Base-by-base conservation (phyloP, 2,329 filamentous ascomycete species). In the Phaeosphaeria sp. region DNA sequence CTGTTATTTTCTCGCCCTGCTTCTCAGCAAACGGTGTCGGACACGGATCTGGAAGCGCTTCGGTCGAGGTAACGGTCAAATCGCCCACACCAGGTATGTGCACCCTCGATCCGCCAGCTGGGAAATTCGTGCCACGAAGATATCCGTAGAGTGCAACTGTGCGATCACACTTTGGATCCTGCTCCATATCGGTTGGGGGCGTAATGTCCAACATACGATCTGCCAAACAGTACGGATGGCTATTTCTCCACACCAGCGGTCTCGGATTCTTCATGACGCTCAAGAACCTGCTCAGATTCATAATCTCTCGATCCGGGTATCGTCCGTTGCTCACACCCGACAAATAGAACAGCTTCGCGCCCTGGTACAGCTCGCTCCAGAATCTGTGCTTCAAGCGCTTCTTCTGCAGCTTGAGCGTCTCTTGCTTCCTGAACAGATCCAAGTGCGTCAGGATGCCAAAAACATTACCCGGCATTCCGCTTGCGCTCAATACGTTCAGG, bases 191-290 rank as follows among this genome's bases (percentile, higher is more conserved):
- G 10, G 92, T 96, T 0, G 96, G 95, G 36, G 96, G 92, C 0
- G 95, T 99, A 52, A 99, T 88, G 77, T 99, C 95, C 68, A 96
- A 85, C 78, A 98, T 96, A 63, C 93, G 92, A 80, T 99, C 95
- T 57, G 95, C 91, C 54, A 99, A 83, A 56, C 92, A 88, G 77
- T 99, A 99, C 4, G 94, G 93, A 81, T 99, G 95, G 1, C 92
- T 90, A 76, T 99, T 99, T 58, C 96, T 87, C 94, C 95, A 99
- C 43, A 99, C 84, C 27, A 99, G 83, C n/a, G 95, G 95, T 58
- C 95, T 86, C 4, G 96, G 94, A 74, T 97, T 99, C 83, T 99
- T 99, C 96, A 99, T 99, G 65, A 99, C 93, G 20, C 92, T 96
- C 65, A 99, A 84, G 77, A 99, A 99, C 54, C 96, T 88, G 15